phyloP scores from a whole-genome alignment of 169 alveolate genomes.

The Perkinsus olseni region DNA sequence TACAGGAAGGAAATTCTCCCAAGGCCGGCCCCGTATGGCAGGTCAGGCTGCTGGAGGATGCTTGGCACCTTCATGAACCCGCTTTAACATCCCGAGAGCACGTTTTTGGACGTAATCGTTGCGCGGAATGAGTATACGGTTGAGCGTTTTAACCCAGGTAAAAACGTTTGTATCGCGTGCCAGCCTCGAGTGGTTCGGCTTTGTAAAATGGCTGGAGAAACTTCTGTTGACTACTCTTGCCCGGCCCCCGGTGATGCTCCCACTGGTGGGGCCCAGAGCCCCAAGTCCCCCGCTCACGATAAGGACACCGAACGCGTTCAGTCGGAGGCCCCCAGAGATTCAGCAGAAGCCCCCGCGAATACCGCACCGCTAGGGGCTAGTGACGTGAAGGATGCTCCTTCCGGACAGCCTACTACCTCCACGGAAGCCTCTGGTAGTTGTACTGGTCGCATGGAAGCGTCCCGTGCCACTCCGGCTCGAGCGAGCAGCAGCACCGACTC shows the following conservation, averaged over 20 bases:
- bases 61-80: too few relatives aligned
- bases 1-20: too few relatives aligned
- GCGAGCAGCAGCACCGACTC: not conserved
- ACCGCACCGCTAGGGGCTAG: not conserved
- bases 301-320: not conserved
- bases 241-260: not conserved
- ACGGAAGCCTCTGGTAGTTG: not conserved
- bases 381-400: not conserved
- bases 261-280: not conserved
- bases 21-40: too few relatives aligned
- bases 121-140: not conserved
- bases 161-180: not conserved
- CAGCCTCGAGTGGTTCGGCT: not conserved
- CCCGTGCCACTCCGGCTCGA: not conserved
- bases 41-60: too few relatives aligned
- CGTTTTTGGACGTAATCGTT: too few relatives aligned
- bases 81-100: too few relatives aligned
- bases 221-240: not conserved
- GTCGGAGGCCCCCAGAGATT: not conserved
- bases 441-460: slow-evolving; percentile 1
- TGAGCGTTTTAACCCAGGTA: not conserved
- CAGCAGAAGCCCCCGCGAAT: not conserved
- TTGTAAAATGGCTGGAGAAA: not conserved
- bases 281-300: too few relatives aligned
- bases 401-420: too few relatives aligned